Evolutionary conservation across 2,329 filamentous ascomycete genomes (phyloP).

Genomic region (Sporothrix protearum): DNA sequence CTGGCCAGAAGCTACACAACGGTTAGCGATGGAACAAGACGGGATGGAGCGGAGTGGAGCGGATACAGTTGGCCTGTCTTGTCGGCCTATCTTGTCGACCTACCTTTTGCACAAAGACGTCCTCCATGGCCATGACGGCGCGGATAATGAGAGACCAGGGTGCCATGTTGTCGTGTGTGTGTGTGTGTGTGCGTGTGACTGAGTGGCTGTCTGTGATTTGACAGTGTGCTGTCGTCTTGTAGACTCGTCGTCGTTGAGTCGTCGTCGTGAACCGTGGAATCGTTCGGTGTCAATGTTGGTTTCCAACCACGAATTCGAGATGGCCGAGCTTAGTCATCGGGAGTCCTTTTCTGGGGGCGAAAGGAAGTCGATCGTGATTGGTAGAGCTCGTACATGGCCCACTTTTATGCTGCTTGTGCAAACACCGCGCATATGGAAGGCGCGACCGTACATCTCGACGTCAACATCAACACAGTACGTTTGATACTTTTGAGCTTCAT

Average conservation of each 20-base stretch:
- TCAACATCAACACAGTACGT: too few relatives aligned
- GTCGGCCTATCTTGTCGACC: too few relatives aligned
- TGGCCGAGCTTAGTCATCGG: not conserved
- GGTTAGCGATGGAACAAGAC: not conserved
- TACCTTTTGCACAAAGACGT: slow-evolving; percentile 27
- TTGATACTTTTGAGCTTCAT: too few relatives aligned
- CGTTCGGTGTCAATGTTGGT: not conserved
- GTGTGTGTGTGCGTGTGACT: not conserved
- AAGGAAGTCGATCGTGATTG: not conserved
- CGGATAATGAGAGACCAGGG: slow-evolving; percentile 26
- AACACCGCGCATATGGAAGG: not conserved
- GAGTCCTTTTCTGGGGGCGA: not conserved
- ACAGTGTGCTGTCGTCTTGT: not conserved
- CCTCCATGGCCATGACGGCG: slow-evolving; percentile 26
- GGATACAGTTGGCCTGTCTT: too few relatives aligned
- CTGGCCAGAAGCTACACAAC: slow-evolving; percentile 46
- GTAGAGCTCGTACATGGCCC: not conserved
- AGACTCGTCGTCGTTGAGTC: not conserved
- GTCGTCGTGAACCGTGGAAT: not conserved
- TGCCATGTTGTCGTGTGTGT: slow-evolving; percentile 22
- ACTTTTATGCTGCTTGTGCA: not conserved
- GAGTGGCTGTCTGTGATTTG: not conserved
- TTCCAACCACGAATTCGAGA: not conserved
- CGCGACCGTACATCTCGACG: not conserved
- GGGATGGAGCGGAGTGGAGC: too few relatives aligned